A percentile compares a stretch with the other conserved stretches of the same genome.
Evolutionary conservation across 2,329 filamentous ascomycete species (phyloP).

Genomic region (Beauveria pseudobassiana): DNA sequence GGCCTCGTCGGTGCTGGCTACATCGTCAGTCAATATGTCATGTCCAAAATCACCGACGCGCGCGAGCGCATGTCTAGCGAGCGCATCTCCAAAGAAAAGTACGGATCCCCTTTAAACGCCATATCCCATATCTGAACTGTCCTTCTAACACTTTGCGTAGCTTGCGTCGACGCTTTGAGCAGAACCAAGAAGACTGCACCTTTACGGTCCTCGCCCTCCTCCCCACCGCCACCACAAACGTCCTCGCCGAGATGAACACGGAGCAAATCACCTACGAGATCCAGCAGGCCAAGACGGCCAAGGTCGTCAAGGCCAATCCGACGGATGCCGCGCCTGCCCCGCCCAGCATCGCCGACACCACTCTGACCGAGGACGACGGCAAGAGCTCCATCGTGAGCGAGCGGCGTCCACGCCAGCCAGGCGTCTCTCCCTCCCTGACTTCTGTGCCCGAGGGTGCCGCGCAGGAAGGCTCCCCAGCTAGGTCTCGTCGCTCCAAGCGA

Average conservation of each 20-base stretch:
- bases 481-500: slow-evolving; percentile 68
- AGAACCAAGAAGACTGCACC: slow-evolving; percentile 98
- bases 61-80: slow-evolving; percentile 96
- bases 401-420: slow-evolving; percentile 78
- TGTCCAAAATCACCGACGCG: slow-evolving; percentile 85
- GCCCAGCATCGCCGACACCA: slow-evolving; percentile 58
- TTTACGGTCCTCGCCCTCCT: slow-evolving; percentile 95
- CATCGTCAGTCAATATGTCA: slow-evolving; percentile 83
- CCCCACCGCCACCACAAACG: slow-evolving; percentile 83
- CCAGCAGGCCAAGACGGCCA: slow-evolving; percentile 80
- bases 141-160: slow-evolving; percentile 44
- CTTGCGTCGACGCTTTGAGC: slow-evolving; percentile 89
- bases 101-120: slow-evolving; percentile 23
- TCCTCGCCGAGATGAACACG: slow-evolving; percentile 80
- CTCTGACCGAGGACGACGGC: slow-evolving; percentile 74
- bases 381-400: slow-evolving; percentile 76
- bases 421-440: slow-evolving; percentile 44
- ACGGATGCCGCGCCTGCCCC: slow-evolving; percentile 47
- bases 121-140: not conserved
- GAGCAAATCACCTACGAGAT: slow-evolving; percentile 90
- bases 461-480: slow-evolving; percentile 36
- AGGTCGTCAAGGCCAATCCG: slow-evolving; percentile 49
- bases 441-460: slow-evolving; percentile 21
- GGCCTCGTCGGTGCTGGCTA: slow-evolving; percentile 87
- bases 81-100: slow-evolving; percentile 96